Conservation (phyloP, 2,329 filamentous ascomycete species). For the Fusarium sambucinum region DNA sequence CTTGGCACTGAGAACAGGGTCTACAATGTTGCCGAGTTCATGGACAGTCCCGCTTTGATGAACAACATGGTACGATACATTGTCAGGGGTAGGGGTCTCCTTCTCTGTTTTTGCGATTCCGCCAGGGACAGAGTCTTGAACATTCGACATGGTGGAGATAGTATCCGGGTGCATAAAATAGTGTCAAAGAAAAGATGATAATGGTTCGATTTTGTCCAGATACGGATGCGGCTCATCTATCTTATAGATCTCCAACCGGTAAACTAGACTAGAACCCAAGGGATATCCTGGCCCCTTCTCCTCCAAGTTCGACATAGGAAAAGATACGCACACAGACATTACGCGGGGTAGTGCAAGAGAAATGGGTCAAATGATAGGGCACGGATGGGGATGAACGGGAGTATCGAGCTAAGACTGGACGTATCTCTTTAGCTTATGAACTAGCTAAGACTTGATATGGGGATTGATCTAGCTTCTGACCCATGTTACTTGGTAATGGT, state of each 20-base stretch:
- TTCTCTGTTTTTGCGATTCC: not conserved
- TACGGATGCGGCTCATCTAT: not conserved
- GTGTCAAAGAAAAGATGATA: not conserved
- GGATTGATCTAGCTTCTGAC: too few relatives aligned
- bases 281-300: not conserved
- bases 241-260: not conserved
- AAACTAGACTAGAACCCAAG: not conserved
- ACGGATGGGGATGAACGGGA: not conserved
- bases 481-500: not conserved
- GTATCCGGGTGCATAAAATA: not conserved
- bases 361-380: slow-evolving; percentile 2
- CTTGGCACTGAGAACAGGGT: not conserved
- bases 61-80: not conserved
- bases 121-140: not conserved
- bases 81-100: not conserved
- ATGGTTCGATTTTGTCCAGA: not conserved
- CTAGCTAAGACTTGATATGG: not conserved
- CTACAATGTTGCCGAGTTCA: slow-evolving; percentile 1
- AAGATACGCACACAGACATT: not conserved
- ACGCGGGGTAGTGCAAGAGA: not conserved
- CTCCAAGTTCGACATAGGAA: not conserved
- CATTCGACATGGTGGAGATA: not conserved
- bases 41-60: not conserved
- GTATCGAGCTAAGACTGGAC: not conserved
- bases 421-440: not conserved